Base-by-base conservation (phyloP, 805 yeast genomes). In the Crinitomyces ghanaensis region DNA sequence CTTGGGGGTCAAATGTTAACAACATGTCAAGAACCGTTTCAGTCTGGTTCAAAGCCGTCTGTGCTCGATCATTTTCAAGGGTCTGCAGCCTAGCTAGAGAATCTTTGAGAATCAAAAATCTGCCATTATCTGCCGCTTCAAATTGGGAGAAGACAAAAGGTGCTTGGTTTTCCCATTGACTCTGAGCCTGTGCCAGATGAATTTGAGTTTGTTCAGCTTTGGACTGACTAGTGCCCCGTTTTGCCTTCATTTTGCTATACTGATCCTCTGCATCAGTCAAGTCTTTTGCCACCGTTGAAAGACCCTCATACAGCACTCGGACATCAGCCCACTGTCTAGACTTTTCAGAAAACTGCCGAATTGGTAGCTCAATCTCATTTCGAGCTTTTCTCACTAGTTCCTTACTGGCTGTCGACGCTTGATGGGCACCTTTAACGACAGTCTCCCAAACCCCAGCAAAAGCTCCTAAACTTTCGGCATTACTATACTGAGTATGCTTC, bases 101-200 rank as follows among this genome's bases (percentile, higher is more conserved):
- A 34, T 74, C 75, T 50, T 82, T 77, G 39, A 83, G 60, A 37
- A 73, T 66, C 39, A 57, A 63, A 54, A 72, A 65, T 58, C 82
- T 73, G 54, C 60, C 60, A 48, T 60, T 66, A 52, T 84, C 93
- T 44, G 77, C 74, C 40, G 64, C 65, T 50, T 83, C 91, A 51
- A 84, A 77, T 42, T 72, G 72, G 44, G 76, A 77, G 50, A 81
- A 78, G 27, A 79, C 72, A 35, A 68, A 72, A 2, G 93, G 88
- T 2, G 91, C 88, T 51, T 76, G 74, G 34, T 70, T 61, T 41
- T 74, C 76, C 95, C 95, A 84, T 45, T 44, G 47, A 34, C 44
- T 22, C 34, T 52, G 55, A 42, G 59, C 68, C 56, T 48, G 57
- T 42, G 53, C 61, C 42, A 59, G 63, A 61, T 53, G 53, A 12